phyloP scores from a whole-genome alignment of 371 early-diverging fungal species.

The Blastocladiella emersonii region DNA sequence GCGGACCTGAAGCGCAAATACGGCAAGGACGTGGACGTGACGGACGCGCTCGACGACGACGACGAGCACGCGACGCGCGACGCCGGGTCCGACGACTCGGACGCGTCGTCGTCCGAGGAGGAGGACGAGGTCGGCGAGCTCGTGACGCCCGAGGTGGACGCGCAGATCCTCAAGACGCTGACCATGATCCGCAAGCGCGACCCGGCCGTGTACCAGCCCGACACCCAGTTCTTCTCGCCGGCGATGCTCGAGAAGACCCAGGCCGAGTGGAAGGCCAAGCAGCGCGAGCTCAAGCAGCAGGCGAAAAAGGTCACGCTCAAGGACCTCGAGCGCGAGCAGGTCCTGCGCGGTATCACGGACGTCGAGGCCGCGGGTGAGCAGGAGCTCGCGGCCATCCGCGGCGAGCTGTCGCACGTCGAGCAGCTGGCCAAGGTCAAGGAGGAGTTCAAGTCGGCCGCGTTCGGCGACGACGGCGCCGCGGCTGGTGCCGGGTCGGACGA shows the following conservation, averaged over 20 bases:
- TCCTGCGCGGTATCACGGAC: slow-evolving; percentile 36
- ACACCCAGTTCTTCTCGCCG: slow-evolving; percentile 44
- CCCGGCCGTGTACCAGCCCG: slow-evolving; percentile 65
- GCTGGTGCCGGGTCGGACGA: slow-evolving; percentile 42
- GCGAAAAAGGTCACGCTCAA: slow-evolving; percentile 48
- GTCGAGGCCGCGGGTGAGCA: slow-evolving; percentile 52
- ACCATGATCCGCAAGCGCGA: slow-evolving; percentile 60
- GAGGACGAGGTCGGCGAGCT: slow-evolving; percentile 82
- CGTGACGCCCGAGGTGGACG: slow-evolving; percentile 75
- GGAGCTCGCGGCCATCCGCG: slow-evolving; percentile 18
- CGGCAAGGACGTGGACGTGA: slow-evolving; percentile 15
- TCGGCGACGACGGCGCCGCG: slow-evolving; percentile 3
- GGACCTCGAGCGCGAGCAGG: slow-evolving; percentile 60
- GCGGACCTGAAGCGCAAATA: slow-evolving; percentile 26
- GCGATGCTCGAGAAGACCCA: slow-evolving; percentile 34
- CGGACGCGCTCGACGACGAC: neutral
- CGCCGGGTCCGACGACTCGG: slow-evolving; percentile 12
- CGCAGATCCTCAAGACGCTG: slow-evolving; percentile 81
- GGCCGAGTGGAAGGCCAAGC: slow-evolving; percentile 46
- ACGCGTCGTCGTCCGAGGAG: slow-evolving; percentile 36
- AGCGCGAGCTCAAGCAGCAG: slow-evolving; percentile 22
- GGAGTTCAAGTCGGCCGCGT: slow-evolving; percentile 38
- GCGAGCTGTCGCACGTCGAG: slow-evolving; percentile 48
- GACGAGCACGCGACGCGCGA: slow-evolving; percentile 10
- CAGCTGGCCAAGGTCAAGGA: slow-evolving; percentile 72